Base-by-base conservation (phyloP, 2,329 filamentous ascomycete genomes). In the Exophiala sp. region DNA sequence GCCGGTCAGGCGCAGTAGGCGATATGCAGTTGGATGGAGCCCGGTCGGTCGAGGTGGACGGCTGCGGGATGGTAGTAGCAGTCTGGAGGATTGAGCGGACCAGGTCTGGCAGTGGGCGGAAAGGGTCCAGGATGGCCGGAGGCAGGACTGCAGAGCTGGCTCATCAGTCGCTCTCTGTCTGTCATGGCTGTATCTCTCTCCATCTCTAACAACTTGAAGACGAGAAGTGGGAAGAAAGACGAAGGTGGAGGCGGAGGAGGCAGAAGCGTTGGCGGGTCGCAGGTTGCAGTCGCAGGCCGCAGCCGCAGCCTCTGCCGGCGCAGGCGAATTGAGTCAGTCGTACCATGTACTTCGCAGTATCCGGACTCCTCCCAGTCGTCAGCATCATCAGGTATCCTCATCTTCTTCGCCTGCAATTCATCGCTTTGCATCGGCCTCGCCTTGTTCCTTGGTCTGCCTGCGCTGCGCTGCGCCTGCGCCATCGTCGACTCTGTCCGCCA, bases 21-120 rank as follows among this genome's bases (percentile, higher is more conserved):
- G 46, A 42, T 49, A 55, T 55, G 55, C 47, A 52, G 44, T 50
- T 46, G 48, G 56, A 56, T 55, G 46, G 48, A 43, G 48, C 27
- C 44, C 37, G 42, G 30, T 40, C 37, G 42, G 30, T 29, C 40
- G 44, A 37, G 24, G 46, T 27, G 9, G 21, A 39, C 21, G 44
- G 43, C 43, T 30, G 32, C 46, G 39, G 35, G 27, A 53, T 53
- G 40, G 42, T 42, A 43, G 37, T 19, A 27, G 29, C 14, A 32
- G 40, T 11, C 18, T 21, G 41, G 34, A 46, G 11, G 29, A 10
- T 13, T 32, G 29, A n/a, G 29, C 18, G 45, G 50, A 39, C 41
- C 22, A 37, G 22, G 35, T 50, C 16, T 29, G 24, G 43, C 16
- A 16, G 27, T 2, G 38, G 38, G 3, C 23, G 38, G 35, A 22